Evolutionary conservation across 202 grass and related monocot genomes (phyloP).

Genomic region (Saccharum hybrid): DNA sequence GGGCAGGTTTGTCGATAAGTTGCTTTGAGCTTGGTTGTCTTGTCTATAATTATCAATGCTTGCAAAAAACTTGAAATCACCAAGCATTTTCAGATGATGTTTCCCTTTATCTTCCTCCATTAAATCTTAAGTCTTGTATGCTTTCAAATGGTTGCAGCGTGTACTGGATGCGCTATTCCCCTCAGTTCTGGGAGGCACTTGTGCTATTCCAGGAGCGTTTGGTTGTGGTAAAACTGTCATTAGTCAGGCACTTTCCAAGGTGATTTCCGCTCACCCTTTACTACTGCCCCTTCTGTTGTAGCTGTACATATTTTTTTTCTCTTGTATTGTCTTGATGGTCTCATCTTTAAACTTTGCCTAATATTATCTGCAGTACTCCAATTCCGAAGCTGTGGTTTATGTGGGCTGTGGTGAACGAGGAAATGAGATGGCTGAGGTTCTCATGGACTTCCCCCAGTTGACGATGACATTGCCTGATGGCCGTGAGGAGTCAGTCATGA

Average conservation of each 20-base stretch:
- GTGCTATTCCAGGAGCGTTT: conserved; percentile 94
- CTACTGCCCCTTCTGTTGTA: background rate
- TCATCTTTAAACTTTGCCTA: conserved; percentile 24
- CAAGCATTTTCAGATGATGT: background rate
- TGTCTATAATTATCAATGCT: background rate
- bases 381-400: conserved; percentile 86
- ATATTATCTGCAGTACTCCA: conserved; percentile 75
- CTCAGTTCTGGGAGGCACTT: conserved; percentile 89
- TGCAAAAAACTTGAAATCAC: background rate
- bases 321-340: conserved; percentile 33
- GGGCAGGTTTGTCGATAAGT: conserved; percentile 65
- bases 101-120: background rate
- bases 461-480: conserved; percentile 90
- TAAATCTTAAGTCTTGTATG: conserved; percentile 12
- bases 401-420: conserved; percentile 95
- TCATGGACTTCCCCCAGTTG: conserved; percentile 95
- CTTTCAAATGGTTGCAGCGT: conserved; percentile 52
- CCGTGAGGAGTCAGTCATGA: conserved; percentile 99
- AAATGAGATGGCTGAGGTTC: conserved; percentile 96
- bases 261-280: conserved; percentile 24
- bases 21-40: background rate
- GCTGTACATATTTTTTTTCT: background rate
- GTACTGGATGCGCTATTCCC: conserved; percentile 94
- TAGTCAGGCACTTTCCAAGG: conserved; percentile 95
- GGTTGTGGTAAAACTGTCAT: conserved; percentile 97